phyloP scores from a whole-genome alignment of 257 asterid species.

The Solanum sitiens region DNA sequence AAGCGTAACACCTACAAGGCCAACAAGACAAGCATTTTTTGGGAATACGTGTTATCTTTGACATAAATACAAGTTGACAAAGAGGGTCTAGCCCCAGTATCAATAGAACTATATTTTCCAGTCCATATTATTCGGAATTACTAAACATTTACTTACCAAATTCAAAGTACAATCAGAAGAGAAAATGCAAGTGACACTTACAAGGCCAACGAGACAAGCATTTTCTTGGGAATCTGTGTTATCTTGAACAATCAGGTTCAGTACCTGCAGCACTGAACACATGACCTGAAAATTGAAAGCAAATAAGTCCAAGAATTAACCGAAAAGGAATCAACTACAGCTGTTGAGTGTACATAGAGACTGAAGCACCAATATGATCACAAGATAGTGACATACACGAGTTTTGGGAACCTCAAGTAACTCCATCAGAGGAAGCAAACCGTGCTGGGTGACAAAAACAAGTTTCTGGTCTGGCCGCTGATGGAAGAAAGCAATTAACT shows the following conservation, averaged over 20 bases:
- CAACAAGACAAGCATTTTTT: slow-evolving; percentile 91
- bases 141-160: background rate
- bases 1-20: slow-evolving; percentile 57
- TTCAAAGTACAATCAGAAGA: background rate
- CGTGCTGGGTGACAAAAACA: slow-evolving; percentile 89
- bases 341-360: background rate
- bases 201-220: slow-evolving; percentile 98
- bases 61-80: slow-evolving; percentile 4
- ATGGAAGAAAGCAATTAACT: slow-evolving; percentile 66
- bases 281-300: slow-evolving; percentile 41
- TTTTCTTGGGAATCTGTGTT: slow-evolving; percentile 88
- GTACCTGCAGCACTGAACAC: slow-evolving; percentile 86
- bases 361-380: background rate
- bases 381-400: slow-evolving; percentile 48
- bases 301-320: background rate
- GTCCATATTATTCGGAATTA: background rate
- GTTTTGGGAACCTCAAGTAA: slow-evolving; percentile 85
- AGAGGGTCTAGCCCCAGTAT: background rate
- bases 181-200: slow-evolving; percentile 33
- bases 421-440: slow-evolving; percentile 90
- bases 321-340: background rate
- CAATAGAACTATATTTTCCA: background rate
- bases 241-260: slow-evolving; percentile 83
- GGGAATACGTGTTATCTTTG: slow-evolving; percentile 72
- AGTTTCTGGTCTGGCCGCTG: slow-evolving; percentile 90